A percentile compares a stretch with the other conserved stretches of the same genome.
These are phyloP conservation scores for Capniomyces stellatus DNA, from an alignment of 371 early-diverging fungal genomes.

Conservation along the genomic window DNA sequence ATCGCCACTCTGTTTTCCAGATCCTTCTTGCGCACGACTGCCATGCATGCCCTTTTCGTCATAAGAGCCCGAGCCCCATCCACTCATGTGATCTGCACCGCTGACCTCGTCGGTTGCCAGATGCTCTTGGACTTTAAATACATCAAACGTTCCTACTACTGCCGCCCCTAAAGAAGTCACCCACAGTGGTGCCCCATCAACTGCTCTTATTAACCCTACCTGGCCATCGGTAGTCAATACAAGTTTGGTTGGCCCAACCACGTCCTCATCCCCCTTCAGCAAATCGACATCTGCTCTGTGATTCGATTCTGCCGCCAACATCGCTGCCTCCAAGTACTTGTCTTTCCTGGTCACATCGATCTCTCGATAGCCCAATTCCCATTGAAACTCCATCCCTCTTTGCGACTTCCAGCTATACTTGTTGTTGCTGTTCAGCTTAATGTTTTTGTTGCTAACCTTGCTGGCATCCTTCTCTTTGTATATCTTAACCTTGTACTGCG, in stretches of 20 bases:
- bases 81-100: neutral
- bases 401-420: neutral
- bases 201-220: slow-evolving; percentile 17
- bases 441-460: too few species aligned
- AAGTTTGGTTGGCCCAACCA: slow-evolving; percentile 15
- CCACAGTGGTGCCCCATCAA: slow-evolving; percentile 19
- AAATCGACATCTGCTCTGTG: neutral
- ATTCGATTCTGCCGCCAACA: neutral
- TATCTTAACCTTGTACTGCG: neutral
- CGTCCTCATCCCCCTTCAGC: slow-evolving; percentile 1
- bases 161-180: slow-evolving; percentile 20
- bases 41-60: neutral
- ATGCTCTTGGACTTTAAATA: slow-evolving; percentile 12
- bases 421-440: neutral
- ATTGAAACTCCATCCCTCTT: neutral
- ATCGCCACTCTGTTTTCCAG: neutral
- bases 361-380: slow-evolving; percentile 16
- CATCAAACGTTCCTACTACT: slow-evolving; percentile 21
- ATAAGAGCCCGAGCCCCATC: neutral
- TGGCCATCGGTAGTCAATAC: slow-evolving; percentile 26
- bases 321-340: slow-evolving; percentile 4
- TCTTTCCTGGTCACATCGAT: slow-evolving; percentile 27
- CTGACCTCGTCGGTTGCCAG: neutral
- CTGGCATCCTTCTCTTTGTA: neutral
- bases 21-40: neutral